These are phyloP conservation scores for Trichoderma asperellum DNA, from an alignment of 2,329 filamentous ascomycete species.

Conservation along the genomic window DNA sequence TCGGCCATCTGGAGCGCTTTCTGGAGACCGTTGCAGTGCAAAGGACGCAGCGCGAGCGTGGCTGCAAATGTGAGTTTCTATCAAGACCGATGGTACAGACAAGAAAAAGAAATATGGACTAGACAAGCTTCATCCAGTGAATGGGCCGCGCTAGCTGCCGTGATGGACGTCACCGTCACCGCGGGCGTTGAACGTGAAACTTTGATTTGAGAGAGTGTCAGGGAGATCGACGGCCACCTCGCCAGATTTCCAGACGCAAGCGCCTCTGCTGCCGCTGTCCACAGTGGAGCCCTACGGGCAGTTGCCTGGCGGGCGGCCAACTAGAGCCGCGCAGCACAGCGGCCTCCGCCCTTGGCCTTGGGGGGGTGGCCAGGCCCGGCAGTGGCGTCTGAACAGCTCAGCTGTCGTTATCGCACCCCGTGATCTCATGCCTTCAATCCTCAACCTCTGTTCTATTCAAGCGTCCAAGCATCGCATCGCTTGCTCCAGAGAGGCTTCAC, in stretches of 20 bases:
- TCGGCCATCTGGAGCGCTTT: conserved; percentile 2
- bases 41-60: neutral
- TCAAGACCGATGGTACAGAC: neutral
- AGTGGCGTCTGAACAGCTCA: conserved; percentile 8
- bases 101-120: neutral
- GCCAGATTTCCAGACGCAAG: conserved; percentile 31
- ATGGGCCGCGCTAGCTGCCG: neutral
- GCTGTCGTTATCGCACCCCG: conserved; percentile 26
- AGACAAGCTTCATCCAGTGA: neutral
- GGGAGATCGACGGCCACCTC: conserved; percentile 36
- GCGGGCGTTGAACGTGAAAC: neutral
- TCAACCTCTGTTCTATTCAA: conserved; percentile 19
- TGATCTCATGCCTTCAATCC: conserved; percentile 25
- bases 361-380: neutral
- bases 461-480: neutral
- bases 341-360: neutral
- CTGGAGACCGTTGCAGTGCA: neutral
- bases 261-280: neutral
- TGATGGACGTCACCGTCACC: neutral
- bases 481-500: neutral
- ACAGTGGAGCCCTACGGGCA: neutral
- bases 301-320: conserved; percentile 11
- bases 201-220: neutral
- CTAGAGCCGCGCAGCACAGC: conserved; percentile 13
- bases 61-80: neutral